Conservation (phyloP, 2,329 filamentous ascomycete species). For the Cercospora zeae-maydis region DNA sequence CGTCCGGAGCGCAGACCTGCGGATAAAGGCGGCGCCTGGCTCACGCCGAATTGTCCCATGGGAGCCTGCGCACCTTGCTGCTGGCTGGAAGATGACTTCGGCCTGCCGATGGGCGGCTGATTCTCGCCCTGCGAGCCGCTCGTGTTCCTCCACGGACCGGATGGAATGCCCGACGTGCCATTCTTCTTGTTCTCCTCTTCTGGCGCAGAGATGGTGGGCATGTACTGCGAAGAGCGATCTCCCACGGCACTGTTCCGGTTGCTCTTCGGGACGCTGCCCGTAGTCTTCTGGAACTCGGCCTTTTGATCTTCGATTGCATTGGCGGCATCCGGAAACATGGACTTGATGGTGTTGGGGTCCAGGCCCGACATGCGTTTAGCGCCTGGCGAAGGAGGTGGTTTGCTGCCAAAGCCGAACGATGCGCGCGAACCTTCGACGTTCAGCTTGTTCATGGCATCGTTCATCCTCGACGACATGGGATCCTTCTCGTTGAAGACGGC, state of each 20-base stretch:
- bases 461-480: conserved; percentile 93
- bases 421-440: conserved; percentile 83
- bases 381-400: conserved; percentile 71
- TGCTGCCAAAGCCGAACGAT: conserved; percentile 63
- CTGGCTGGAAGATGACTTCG: conserved; percentile 76
- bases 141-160: conserved; percentile 71
- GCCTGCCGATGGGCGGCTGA: conserved; percentile 56
- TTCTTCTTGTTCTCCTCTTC: conserved; percentile 59
- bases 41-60: conserved; percentile 81
- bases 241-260: conserved; percentile 89
- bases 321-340: conserved; percentile 98
- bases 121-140: conserved; percentile 46
- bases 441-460: conserved; percentile 93
- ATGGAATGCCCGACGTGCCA: conserved; percentile 60
- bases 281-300: conserved; percentile 94
- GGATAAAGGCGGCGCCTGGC: conserved; percentile 72
- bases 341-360: conserved; percentile 88
- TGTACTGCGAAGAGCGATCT: conserved; percentile 65
- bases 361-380: conserved; percentile 93
- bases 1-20: conserved; percentile 76
- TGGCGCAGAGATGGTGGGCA: conserved; percentile 68
- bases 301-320: conserved; percentile 98
- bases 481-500: conserved; percentile 94
- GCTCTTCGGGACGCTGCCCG: conserved; percentile 81
- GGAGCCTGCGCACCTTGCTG: conserved; percentile 45